These are phyloP conservation scores for Rhizoclosmatium globosum DNA, from an alignment of 192 early-diverging fungal genomes.

Conservation along the genomic window DNA sequence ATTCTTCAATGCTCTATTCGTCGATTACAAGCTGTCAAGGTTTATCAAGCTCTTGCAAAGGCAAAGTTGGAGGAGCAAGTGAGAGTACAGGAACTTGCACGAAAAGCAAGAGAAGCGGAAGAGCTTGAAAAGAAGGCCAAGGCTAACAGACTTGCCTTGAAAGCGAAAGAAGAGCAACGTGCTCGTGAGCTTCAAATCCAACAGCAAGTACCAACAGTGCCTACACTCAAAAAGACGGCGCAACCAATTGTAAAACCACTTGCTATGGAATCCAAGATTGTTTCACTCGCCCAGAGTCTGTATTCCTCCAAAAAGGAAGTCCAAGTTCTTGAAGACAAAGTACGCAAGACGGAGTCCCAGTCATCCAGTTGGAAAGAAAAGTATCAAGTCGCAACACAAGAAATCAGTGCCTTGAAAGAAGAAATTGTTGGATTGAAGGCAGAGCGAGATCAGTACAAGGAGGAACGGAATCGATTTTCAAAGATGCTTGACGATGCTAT, in stretches of 20 bases:
- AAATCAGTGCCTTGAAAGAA: constrained; percentile 21
- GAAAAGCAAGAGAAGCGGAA: constrained; percentile 67
- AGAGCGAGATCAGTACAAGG: constrained; percentile 34
- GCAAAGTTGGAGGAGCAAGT: not conserved
- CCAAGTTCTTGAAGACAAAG: constrained; percentile 60
- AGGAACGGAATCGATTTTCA: constrained; percentile 19
- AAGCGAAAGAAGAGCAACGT: constrained; percentile 77
- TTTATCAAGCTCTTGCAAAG: not conserved
- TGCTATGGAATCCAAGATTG: constrained; percentile 91
- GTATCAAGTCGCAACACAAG: constrained; percentile 44
- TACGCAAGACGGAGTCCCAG: constrained; percentile 69
- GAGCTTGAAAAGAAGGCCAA: constrained; percentile 76
- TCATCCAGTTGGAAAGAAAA: constrained; percentile 73
- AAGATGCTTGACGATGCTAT: constrained; percentile 4
- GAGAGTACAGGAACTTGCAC: constrained; percentile 36
- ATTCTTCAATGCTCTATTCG: constrained; percentile 14
- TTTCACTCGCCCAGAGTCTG: constrained; percentile 87
- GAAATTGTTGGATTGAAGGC: constrained; percentile 32
- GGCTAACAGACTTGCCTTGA: constrained; percentile 88
- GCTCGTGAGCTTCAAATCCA: not conserved
- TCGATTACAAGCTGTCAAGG: not conserved
- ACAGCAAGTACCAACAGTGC: not conserved
- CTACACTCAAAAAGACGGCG: not conserved
- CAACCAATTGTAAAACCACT: not conserved
- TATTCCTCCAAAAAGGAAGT: constrained; percentile 73